Base-by-base conservation (phyloP, 495 filamentous ascomycete genomes). In the Staphylotrichum longicolle region DNA sequence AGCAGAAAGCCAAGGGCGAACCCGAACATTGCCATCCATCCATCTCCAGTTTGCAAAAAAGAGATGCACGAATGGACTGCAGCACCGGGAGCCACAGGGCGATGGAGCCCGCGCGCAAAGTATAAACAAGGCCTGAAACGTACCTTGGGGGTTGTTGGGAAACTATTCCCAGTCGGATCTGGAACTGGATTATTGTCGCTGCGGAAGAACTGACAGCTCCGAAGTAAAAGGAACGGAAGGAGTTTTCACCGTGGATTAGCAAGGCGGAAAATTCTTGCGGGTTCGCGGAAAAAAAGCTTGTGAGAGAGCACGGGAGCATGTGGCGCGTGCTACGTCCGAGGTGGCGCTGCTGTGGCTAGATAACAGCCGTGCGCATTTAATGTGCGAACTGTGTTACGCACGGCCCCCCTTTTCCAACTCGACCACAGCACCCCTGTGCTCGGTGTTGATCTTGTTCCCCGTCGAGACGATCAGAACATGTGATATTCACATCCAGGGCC, bases 141-240 rank as follows among this genome's bases (percentile, higher is more conserved):
- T 70, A 73, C 70, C 70, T 73, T 64, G 66, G 55, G 60, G 58
- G 60, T 63, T 61, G 57, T 62, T 48, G 41, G 60, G 68, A 68
- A 63, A 60, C 68, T 66, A 70, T 69, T 66, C 69, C 68, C 64
- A 68, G 69, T 68, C 66, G 66, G 66, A 62, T 66, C 46, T 35
- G 66, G 68, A 62, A 60, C 46, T 54, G 66, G 60, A 58, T 58
- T 52, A 57, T 60, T 66, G 57, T 73, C 70, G 70, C 70, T 62
- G 70, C 70, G 70, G 70, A 73, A 73, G 70, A 73, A 73, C 68
- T 67, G 66, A 62, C 63, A 57, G 67, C 60, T 73, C 70, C 70
- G 70, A 72, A 58, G 62, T 63, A 10, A 34, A 42, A n/a, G 66
- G 68, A 69, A 67, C 68, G 68, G 70, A 69, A 64, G 68, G 70